Evolutionary conservation across 495 filamentous ascomycete genomes (phyloP), one percentile per base, ranked within the genome.

Genomic region (Daldinia concentrica): DNA sequence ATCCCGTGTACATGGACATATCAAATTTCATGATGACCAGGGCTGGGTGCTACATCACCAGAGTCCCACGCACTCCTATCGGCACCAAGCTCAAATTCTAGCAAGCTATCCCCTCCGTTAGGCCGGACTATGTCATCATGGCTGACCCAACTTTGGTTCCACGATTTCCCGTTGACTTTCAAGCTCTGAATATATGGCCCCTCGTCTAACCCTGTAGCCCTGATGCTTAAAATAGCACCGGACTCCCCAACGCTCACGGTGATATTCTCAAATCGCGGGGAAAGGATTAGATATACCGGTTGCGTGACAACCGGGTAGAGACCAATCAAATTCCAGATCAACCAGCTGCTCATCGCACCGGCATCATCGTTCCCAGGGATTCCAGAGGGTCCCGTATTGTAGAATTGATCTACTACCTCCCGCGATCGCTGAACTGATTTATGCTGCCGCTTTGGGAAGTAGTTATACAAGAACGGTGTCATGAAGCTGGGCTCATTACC

Each of bases 391-490:
- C 81, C 80, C 36, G 64, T 65, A 45, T 74, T 79, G 71, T 86
- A 90, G 80, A 87, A 88, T 52, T 82, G 73, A 57, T 85, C 81
- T 5, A 83, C 84, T 3, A 90, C 81, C 24, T 79, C 74, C 34
- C 87, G 81, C 0, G 85, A 85, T 62, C 81, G 82, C 68, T 86
- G 79, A 8, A 90, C 89, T n/a, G 83, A 84, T 22, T 86, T 80
- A 66, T 88, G 82, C 64, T 89, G 90, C 41, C 84, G 81, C 69
- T 83, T 81, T 12, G 69, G 52, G 62, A 87, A 82, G 76, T 85
- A 93, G 73, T 92, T 86, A 80, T 89, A 92, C 1, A 91, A 82
- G 74, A 91, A 93, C 0, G 89, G 89, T 5, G 86, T 83, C 27
- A 86, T 86, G 78, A 93, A 92, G 36, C 82, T 81, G 37, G 89